Evolutionary conservation across 2,329 filamentous ascomycete genomes (phyloP).

Genomic region (Beauveria sp.): DNA sequence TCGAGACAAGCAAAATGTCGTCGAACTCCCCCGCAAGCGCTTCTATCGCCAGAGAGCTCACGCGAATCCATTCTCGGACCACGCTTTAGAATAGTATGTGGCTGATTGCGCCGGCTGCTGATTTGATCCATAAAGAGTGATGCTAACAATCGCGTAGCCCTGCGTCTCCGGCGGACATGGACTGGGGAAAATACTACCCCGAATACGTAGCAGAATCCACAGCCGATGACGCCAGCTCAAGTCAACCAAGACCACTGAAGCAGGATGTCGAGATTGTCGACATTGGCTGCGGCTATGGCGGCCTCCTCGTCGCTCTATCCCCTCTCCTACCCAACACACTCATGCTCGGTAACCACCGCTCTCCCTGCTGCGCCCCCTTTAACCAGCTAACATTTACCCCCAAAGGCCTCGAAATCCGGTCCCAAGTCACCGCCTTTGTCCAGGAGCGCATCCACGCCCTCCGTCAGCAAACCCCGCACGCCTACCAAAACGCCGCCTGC

Average conservation of each 20-base stretch:
- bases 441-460: constrained; percentile 79
- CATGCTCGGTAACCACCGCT: constrained; percentile 56
- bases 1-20: constrained; percentile 41
- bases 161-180: constrained; percentile 71
- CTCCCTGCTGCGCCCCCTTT: not conserved
- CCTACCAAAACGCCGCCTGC: constrained; percentile 82
- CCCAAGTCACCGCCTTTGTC: constrained; percentile 84
- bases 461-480: constrained; percentile 47
- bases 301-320: constrained; percentile 76
- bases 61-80: constrained; percentile 96
- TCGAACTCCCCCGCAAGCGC: constrained; percentile 79
- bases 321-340: constrained; percentile 74
- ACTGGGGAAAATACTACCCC: constrained; percentile 83
- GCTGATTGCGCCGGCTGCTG: not conserved
- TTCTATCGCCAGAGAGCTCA: constrained; percentile 95
- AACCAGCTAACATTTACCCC: not conserved
- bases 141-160: constrained; percentile 51
- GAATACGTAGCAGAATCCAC: constrained; percentile 48
- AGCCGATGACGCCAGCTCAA: constrained; percentile 18
- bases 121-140: not conserved
- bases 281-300: constrained; percentile 95
- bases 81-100: constrained; percentile 76
- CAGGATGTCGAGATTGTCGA: constrained; percentile 86
- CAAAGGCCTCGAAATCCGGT: constrained; percentile 83
- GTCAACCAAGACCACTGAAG: constrained; percentile 20